These are phyloP conservation scores for Hapsidospora chrysogenum DNA, from an alignment of 495 filamentous ascomycete genomes.

Conservation along the genomic window DNA sequence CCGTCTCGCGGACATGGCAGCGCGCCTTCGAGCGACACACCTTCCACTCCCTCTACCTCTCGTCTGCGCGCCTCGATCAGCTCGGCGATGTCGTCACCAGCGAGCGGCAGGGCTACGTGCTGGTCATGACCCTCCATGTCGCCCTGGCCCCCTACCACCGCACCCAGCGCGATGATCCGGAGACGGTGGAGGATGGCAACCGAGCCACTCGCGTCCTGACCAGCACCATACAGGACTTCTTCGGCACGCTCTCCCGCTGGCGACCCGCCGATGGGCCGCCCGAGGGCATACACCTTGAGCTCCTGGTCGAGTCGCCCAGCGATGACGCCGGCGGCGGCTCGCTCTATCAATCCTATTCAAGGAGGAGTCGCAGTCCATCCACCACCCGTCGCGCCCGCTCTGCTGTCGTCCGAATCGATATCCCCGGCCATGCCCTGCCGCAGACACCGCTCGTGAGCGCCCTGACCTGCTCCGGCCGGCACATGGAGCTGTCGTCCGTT, in stretches of 20 bases:
- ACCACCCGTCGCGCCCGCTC: neutral
- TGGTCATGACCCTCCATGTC: conserved; percentile 8
- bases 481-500: neutral
- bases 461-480: neutral
- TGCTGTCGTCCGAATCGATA: neutral
- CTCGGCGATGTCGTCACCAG: neutral
- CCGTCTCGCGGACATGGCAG: conserved; percentile 8
- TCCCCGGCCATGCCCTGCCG: neutral
- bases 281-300: conserved; percentile 7
- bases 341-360: too few species aligned
- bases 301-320: conserved; percentile 9
- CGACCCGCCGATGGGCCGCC: conserved; percentile 6
- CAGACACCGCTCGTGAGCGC: neutral
- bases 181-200: conserved; percentile 5
- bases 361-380: neutral
- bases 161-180: conserved; percentile 4
- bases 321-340: conserved; percentile 3
- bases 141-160: conserved; percentile 6
- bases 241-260: conserved; percentile 7
- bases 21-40: conserved; percentile 6
- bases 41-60: conserved; percentile 6
- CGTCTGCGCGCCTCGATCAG: conserved; percentile 6
- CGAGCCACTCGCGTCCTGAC: conserved; percentile 6
- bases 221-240: conserved; percentile 4
- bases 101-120: conserved; percentile 6